A percentile compares a stretch with the other conserved stretches of the same genome.
Conservation (phyloP, 108 stramenopile species). For the Fragilariopsis cylindrus region DNA sequence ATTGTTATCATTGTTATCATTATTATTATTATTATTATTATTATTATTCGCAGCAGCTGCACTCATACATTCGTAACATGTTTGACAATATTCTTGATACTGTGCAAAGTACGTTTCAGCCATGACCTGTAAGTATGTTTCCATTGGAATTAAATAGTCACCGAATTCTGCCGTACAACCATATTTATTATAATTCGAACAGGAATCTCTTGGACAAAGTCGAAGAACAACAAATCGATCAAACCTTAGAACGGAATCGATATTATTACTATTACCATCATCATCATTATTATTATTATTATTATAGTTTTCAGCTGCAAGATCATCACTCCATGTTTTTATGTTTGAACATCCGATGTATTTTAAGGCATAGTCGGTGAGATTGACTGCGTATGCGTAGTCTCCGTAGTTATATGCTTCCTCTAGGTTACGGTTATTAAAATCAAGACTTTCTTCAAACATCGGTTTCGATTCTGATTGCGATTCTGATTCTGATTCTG, state of each 20-base stretch:
- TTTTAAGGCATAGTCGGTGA: conserved; percentile 67
- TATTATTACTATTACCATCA: neutral
- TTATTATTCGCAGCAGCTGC: neutral
- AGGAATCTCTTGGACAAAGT: conserved; percentile 68
- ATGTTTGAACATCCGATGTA: conserved; percentile 77
- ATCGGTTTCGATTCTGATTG: too few species aligned
- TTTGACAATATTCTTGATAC: conserved; percentile 68
- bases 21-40: neutral
- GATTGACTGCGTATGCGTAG: conserved; percentile 41
- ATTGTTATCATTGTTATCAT: conserved; percentile 15
- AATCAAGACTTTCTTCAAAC: neutral
- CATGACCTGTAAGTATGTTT: conserved; percentile 73
- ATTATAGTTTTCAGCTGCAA: conserved; percentile 45
- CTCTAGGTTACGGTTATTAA: conserved; percentile 23
- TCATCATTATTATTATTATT: neutral
- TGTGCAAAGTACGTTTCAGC: conserved; percentile 53
- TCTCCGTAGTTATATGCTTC: conserved; percentile 20
- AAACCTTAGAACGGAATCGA: conserved; percentile 49
- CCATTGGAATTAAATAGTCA: conserved; percentile 74
- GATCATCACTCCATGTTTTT: conserved; percentile 42
- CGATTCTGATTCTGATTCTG: neutral
- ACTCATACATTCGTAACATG: conserved; percentile 47
- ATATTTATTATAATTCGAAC: conserved; percentile 56
- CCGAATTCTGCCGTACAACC: conserved; percentile 73
- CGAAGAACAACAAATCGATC: conserved; percentile 82